Evolutionary conservation across 345 rosid species (phyloP), one percentile per base, ranked within the genome.

Genomic region (Eucalyptus caleyi): DNA sequence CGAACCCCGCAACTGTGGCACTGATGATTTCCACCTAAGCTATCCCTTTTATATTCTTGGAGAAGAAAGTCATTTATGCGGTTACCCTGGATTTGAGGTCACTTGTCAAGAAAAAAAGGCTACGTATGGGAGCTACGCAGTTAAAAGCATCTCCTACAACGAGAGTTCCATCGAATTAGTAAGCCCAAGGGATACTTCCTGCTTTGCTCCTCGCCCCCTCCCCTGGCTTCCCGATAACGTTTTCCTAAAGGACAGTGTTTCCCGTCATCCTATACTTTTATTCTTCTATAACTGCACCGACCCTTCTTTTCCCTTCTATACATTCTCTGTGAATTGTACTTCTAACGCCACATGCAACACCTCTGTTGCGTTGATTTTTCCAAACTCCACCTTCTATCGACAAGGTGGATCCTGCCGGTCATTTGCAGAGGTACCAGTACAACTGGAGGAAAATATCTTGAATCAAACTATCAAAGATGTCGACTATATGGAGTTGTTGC

Each of bases 381-480:
- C 69, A 11, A 30, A 30, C 7, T 2, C 0, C 9, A 62, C 18
- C 18, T 30, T 13, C 18, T 0, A 14, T 30, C 18, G 2, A 7
- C 34, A 62, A 14, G 4, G 4, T 62, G 72, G 34, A 0, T 30
- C 72, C 72, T 62, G 32, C 72, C 34, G n/a, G 34, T 24, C 53
- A 27, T 26, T 26, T 0, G 53, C 34, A 19, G 3, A 0, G 15
- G 87, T 40, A 32, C 56, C 87, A 32, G 87, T 85, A 27, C 21
- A 47, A 50, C 27, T 85, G 87, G 34, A 45, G 51, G 54, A 16
- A 47, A 19, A 21, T 16, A 18, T 44, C 34, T 16, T 19, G 21
- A 27, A 85, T 26, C 51, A 47, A 47, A 85, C 37, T 47, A 26
- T 85, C 16, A 6, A 85, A n/a, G 87, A 27, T 40, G 34, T 85